Evolutionary conservation across 306 rosid species (phyloP), one percentile per base, ranked within the genome.

Genomic region (Rosa chinensis): DNA sequence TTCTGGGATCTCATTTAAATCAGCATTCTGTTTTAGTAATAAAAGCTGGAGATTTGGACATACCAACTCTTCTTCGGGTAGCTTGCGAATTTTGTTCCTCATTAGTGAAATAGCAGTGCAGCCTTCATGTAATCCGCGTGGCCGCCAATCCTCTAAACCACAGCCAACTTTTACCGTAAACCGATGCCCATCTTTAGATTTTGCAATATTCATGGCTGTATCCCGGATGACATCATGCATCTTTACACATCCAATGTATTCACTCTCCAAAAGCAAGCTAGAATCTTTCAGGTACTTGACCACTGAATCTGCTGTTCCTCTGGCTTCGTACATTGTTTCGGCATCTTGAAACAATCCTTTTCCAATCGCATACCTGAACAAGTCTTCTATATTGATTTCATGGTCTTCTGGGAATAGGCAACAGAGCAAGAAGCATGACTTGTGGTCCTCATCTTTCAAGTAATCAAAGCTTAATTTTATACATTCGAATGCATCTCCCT

Each of bases 11-110:
- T 62, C 42, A 1, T 28, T 2, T 62, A 25, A 58, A 58, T 12
- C 1, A 28, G 0, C 0, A 61, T 23, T 25, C 0, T 0, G 3
- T 0, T 23, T 10, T 4, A 61, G 6, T 21, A 25, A 61, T 0
- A 61, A 61, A 61, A 61, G 10, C 7, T 23, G 37, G 39, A 25
- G 39, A 8, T 61, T 10, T 4, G 39, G 66, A 61, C 35, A 25
- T 59, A 21, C 16, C 66, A 23, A 10, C 37, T 28, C 8, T 0
- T 56, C 4, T 8, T 25, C 1, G 8, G 67, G 40, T 0, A 62
- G 40, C 17, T 4, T 28, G 9, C 0, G 18, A 62, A 62, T 11
- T 0, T 10, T 0, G 1, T 25, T 23, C 17, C 0, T 0, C 18
- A 25, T 25, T 0, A 62, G 40, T 28, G 67, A 62, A 4, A 62